These are phyloP conservation scores for Hepatocystis sp. DNA, from an alignment of 169 alveolate genomes.

Conservation along the genomic window DNA sequence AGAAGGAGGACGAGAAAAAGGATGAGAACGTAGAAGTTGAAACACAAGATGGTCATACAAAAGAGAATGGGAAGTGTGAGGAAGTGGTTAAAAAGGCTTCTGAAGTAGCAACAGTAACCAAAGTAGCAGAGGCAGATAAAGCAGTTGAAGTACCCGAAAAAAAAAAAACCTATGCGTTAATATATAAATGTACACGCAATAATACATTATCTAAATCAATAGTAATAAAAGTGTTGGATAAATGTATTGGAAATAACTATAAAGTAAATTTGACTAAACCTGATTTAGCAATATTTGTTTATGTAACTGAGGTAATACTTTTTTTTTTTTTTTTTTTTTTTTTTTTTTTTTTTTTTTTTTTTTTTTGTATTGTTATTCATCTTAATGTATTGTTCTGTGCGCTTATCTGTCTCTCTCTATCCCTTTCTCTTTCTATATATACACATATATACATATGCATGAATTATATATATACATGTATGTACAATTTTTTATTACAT, in stretches of 20 bases:
- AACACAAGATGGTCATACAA: too few species aligned
- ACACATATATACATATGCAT: too few species aligned
- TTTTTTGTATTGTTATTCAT: background rate
- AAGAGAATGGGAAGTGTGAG: too few species aligned
- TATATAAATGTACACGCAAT: constrained; percentile 79
- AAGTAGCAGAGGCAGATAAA: too few species aligned
- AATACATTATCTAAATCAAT: constrained; percentile 76
- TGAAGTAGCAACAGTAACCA: too few species aligned
- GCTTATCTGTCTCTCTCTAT: too few species aligned
- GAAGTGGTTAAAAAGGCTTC: too few species aligned
- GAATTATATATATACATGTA: too few species aligned
- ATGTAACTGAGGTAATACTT: constrained; percentile 82
- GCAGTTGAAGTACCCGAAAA: too few species aligned
- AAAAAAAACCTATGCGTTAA: constrained; percentile 80
- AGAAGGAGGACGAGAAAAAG: constrained; percentile 1
- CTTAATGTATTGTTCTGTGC: background rate
- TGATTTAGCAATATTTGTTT: constrained; percentile 79
- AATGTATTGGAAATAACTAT: constrained; percentile 80
- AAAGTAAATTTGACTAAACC: constrained; percentile 79
- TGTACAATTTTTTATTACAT: too few species aligned
- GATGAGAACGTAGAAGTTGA: too few species aligned
- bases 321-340: background rate
- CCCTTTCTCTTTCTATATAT: too few species aligned
- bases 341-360: background rate
- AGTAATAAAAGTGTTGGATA: constrained; percentile 77